Evolutionary conservation across 2,329 filamentous ascomycete genomes (phyloP), one percentile per base, ranked within the genome.

Genomic region (Penicillium sp.): DNA sequence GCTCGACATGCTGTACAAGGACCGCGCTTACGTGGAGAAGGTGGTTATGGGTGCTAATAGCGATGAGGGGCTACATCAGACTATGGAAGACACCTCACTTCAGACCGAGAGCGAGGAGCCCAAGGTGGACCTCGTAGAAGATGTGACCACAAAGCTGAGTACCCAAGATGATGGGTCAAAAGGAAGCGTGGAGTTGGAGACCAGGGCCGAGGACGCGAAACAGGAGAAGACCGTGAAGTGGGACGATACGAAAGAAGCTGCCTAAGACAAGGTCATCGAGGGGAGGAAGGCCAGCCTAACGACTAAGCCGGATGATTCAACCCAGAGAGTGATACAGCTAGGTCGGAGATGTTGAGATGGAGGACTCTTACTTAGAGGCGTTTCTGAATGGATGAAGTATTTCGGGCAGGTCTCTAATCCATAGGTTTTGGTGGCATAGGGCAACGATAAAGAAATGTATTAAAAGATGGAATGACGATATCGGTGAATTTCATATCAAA

Each of bases 1-100:
- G 76, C 71, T 89, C 28, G 69, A 80, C 40, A 70, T 78, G 29
- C 75, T 85, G 10, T 75, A 78, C 4, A 60, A 68, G n/a, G 60
- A 74, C 40, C 66, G 68, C 1, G 53, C 62, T 0, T 71, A 72
- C 24, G 73, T 74, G 54, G 62, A 66, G 1, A 56, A 63, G 50
- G 43, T 65, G 50, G 49, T 66, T 40, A 48, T 42, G 13, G 47
- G 57, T 8, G 36, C 59, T 13, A 59, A 61, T 26, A 52, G 53
- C 22, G 56, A 56, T 11, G 45, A 48, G 6, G 34, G 35, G 10
- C 47, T 31, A 11, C 28, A 18, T 2, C 29, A 42, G 22, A 32
- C 24, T 10, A 44, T 50, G 13, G 45, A 51, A 7, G 42, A 50
- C n/a, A 18, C 37, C 28, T 28, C 27, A n/a, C 18, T 3, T 8